phyloP scores from a whole-genome alignment of 1,139 yeast species.

The Magnusiomyces starmeri region DNA sequence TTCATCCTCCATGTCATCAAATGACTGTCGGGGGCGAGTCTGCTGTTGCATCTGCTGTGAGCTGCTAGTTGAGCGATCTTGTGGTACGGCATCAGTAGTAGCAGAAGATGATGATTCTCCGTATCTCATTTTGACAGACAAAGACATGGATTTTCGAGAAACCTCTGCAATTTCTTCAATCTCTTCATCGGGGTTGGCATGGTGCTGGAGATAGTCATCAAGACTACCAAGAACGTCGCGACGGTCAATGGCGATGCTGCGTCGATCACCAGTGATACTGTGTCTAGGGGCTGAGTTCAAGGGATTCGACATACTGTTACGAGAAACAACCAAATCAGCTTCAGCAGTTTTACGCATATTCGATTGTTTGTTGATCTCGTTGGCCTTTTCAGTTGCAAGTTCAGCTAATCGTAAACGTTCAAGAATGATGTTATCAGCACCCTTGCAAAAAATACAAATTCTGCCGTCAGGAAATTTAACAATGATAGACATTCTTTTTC shows the following conservation, averaged over 20 bases:
- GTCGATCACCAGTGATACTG: conserved; percentile 20
- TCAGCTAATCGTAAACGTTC: conserved; percentile 57
- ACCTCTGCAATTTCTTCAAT: conserved; percentile 51
- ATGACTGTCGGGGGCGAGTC: not conserved
- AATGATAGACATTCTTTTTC: conserved; percentile 93
- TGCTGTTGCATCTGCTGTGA: not conserved
- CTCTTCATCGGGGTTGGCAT: conserved; percentile 46
- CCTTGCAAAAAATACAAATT: conserved; percentile 77
- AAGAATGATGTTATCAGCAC: conserved; percentile 89
- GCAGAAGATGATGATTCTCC: conserved; percentile 43
- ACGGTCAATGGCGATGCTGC: conserved; percentile 27
- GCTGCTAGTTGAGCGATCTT: not conserved
- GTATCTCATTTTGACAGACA: conserved; percentile 47
- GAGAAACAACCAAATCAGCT: conserved; percentile 58
- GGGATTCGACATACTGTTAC: conserved; percentile 34
- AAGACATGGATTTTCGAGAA: conserved; percentile 57
- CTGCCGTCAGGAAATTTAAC: conserved; percentile 75
- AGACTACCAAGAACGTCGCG: conserved; percentile 34
- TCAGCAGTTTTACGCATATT: conserved; percentile 65
- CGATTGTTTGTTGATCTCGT: conserved; percentile 54
- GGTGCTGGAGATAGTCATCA: conserved; percentile 48
- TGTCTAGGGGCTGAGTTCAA: conserved; percentile 6
- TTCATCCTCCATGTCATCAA: conserved; percentile 12
- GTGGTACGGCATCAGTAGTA: not conserved
- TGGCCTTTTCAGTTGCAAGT: conserved; percentile 55